phyloP scores from a whole-genome alignment of 225 moss, liverwort and hornwort species.

The Neckera pumila region DNA sequence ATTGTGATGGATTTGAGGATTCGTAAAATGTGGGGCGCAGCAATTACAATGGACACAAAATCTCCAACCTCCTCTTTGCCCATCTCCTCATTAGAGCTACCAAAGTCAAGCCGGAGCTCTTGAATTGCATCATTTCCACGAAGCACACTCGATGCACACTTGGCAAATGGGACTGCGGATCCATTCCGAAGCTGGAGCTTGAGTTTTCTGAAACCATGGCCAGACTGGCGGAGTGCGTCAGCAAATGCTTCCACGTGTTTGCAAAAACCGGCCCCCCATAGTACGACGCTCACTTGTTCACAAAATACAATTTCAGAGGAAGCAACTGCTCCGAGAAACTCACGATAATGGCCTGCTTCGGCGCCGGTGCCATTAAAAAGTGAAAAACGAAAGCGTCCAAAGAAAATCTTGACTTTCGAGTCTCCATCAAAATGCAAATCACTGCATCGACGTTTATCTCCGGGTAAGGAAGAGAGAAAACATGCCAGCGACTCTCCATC shows the following conservation, averaged over 20 bases:
- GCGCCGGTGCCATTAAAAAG: fast-evolving
- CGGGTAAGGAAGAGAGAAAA: no score
- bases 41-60: not conserved
- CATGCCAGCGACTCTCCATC: no score
- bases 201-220: not conserved
- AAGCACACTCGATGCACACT: not conserved
- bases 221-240: not conserved
- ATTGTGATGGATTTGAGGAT: no score
- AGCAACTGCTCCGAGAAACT: not conserved
- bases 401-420: fast-evolving
- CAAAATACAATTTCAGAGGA: not conserved
- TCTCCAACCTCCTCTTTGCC: not conserved
- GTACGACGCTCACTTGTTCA: fast-evolving
- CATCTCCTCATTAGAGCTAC: no score
- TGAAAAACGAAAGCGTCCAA: fast-evolving
- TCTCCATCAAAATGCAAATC: fast-evolving
- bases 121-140: not conserved
- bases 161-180: not conserved
- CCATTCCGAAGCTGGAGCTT: fast-evolving
- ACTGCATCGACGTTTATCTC: fast-evolving
- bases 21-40: not conserved
- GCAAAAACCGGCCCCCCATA: fast-evolving
- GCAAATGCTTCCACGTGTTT: not conserved
- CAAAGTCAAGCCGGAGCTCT: no score
- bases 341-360: not conserved